Evolutionary conservation across 1,284 basidiomycete genomes (phyloP), one percentile per base, ranked within the genome.

Genomic region (Chondrostereum purpureum): DNA sequence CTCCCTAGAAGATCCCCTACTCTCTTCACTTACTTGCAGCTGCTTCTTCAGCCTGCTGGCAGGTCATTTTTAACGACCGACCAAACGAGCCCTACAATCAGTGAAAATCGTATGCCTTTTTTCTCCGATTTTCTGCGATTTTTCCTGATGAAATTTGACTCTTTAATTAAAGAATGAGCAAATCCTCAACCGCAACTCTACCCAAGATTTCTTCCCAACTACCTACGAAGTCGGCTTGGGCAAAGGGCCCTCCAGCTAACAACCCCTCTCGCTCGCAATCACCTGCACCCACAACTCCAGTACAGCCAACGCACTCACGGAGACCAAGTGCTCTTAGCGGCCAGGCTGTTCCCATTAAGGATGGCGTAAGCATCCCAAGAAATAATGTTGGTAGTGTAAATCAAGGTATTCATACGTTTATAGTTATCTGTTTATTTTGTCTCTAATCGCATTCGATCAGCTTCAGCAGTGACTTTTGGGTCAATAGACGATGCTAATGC

Each of bases 41-140:
- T 60, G 61, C 50, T 69, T 75, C 74, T 70, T 77, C 75, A 13
- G 80, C 84, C 85, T 88, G 85, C 85, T 86, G 85, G 85, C 84
- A 88, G 84, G 84, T 88, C 84, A 77, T 75, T 78, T 74, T 78
- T 83, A 74, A 83, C 81, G 83, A 83, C 84, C 78, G 53, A 76
- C 72, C 69, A 77, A 70, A 69, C 77, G 72, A 77, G 70, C 73
- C n/a, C 65, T 31, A 73, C 68, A 64, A 58, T 64, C 66, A 58
- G 66, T 70, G 67, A 70, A 62, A 62, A 66, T 61, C 60, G 53
- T 56, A 64, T 60, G 57, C 53, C 53, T 54, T 46, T 49, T 55
- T 54, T 58, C 51, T 54, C 23, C 46, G 34, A 41, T 42, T 53
- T 48, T 54, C 44, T 36, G 19, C 46, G 40, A 20, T 22, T 47